Conservation (phyloP, 139 green algal species). For the Micromonas pusilla region DNA sequence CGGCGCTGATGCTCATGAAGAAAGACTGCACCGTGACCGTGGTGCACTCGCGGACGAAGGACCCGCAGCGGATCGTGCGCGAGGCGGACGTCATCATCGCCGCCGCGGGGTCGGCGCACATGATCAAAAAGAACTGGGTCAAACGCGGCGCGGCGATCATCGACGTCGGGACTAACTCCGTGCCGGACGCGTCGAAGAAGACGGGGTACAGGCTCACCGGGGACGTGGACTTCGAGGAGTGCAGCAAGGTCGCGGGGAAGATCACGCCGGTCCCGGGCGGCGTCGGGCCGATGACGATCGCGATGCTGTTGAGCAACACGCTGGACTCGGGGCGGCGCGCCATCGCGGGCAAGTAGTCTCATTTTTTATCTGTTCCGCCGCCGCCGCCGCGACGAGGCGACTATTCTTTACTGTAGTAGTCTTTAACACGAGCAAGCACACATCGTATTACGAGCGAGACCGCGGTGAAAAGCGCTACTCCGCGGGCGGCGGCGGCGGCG, state of each 20-base stretch:
- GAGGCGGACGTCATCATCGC: slow-evolving; percentile 94
- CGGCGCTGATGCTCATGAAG: slow-evolving; percentile 78
- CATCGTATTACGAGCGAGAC: too few species aligned
- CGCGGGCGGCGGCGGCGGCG: too few species aligned
- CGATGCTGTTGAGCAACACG: slow-evolving; percentile 86
- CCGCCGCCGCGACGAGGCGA: too few species aligned
- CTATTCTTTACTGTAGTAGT: too few species aligned
- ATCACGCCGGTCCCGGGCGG: slow-evolving; percentile 93
- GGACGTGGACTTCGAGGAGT: slow-evolving; percentile 48
- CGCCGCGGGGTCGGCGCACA: slow-evolving; percentile 73
- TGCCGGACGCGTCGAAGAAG: slow-evolving; percentile 46
- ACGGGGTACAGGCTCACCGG: slow-evolving; percentile 44
- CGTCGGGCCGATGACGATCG: slow-evolving; percentile 97
- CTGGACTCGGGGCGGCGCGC: slow-evolving; percentile 38
- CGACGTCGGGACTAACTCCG: slow-evolving; percentile 52
- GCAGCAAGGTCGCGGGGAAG: slow-evolving; percentile 47
- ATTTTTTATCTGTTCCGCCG: too few species aligned
- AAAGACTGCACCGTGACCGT: slow-evolving; percentile 80
- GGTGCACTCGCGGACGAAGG: slow-evolving; percentile 62
- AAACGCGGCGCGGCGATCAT: slow-evolving; percentile 49
- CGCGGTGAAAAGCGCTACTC: too few species aligned
- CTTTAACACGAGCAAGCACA: too few species aligned
- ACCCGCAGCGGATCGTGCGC: slow-evolving; percentile 8
- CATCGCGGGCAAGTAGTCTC: not conserved
- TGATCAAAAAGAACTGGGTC: slow-evolving; percentile 65